phyloP scores from a whole-genome alignment of 192 early-diverging fungal genomes.

The Backusella westeae region DNA sequence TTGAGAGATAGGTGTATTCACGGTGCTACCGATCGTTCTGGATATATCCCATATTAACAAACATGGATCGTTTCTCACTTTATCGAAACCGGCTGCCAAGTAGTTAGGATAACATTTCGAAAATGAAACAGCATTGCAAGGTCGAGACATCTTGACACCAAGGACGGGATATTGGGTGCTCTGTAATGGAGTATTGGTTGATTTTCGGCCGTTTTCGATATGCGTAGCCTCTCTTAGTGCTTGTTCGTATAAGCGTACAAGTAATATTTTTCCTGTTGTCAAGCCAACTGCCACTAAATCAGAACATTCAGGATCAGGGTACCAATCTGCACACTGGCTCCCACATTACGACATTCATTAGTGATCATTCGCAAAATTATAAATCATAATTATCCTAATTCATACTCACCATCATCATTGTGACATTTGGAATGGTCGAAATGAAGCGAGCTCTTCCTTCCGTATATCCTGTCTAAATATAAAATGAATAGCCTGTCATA shows the following conservation, averaged over 20 bases:
- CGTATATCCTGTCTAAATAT: background rate
- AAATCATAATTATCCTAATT: background rate
- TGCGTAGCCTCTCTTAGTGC: background rate
- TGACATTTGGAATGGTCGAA: constrained; percentile 26
- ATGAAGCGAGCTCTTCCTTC: constrained; percentile 17
- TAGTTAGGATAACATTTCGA: constrained; percentile 54
- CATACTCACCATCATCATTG: constrained; percentile 31
- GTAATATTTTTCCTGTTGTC: constrained; percentile 53
- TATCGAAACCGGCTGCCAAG: constrained; percentile 71
- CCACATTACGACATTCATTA: background rate
- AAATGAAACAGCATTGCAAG: constrained; percentile 74
- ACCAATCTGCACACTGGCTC: constrained; percentile 63
- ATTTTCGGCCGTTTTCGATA: background rate
- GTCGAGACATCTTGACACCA: constrained; percentile 50
- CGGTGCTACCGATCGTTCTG: constrained; percentile 40
- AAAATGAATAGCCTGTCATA: background rate
- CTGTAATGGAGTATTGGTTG: background rate
- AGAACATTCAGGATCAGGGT: constrained; percentile 49
- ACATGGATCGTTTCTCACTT: constrained; percentile 68
- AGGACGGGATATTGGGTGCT: constrained; percentile 37
- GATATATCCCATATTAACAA: constrained; percentile 77
- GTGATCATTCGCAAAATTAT: background rate
- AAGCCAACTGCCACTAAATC: constrained; percentile 61
- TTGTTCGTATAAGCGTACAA: constrained; percentile 47
- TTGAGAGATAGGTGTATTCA: constrained; percentile 3